A percentile compares a stretch with the other conserved stretches of the same genome.
Conservation (phyloP, 805 yeast species). For the Ogataea haglerorum region DNA sequence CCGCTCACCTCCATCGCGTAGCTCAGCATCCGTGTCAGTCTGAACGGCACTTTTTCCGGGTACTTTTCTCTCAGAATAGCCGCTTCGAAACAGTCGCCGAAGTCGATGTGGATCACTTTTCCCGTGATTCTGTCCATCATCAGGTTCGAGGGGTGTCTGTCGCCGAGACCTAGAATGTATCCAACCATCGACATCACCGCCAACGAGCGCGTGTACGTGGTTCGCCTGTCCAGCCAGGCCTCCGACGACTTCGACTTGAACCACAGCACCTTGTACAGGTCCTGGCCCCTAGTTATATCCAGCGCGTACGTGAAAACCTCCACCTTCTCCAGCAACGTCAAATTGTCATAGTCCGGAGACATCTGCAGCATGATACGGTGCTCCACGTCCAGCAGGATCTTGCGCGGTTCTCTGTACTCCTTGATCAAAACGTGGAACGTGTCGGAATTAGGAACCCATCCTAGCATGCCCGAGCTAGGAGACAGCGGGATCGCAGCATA, state of each 20-base stretch:
- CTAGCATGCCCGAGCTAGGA: conserved; percentile 92
- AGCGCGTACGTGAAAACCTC: conserved; percentile 96
- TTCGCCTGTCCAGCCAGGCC: conserved; percentile 96
- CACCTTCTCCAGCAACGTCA: conserved; percentile 86
- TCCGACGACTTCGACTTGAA: conserved; percentile 92
- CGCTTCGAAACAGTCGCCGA: conserved; percentile 98
- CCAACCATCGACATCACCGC: conserved; percentile 99
- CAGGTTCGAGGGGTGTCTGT: conserved; percentile 94
- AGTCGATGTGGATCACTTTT: conserved; percentile 94
- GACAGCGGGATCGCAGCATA: conserved; percentile 94
- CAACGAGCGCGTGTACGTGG: conserved; percentile 90
- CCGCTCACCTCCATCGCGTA: conserved; percentile 99
- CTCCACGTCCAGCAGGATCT: conserved; percentile 85
- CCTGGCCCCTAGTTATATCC: conserved; percentile 95
- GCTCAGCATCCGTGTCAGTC: conserved; percentile 93
- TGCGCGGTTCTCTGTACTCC: conserved; percentile 89
- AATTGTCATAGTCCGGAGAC: conserved; percentile 94
- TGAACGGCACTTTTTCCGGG: conserved; percentile 97
- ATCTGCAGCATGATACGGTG: conserved; percentile 94
- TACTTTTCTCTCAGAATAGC: conserved; percentile 94
- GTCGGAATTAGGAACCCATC: conserved; percentile 98
- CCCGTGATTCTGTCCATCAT: conserved; percentile 95
- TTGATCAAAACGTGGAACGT: conserved; percentile 91
- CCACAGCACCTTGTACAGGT: conserved; percentile 93
- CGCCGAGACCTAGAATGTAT: conserved; percentile 93